Conservation (phyloP, 2,329 filamentous ascomycete species). For the Aureobasidium sp. region DNA sequence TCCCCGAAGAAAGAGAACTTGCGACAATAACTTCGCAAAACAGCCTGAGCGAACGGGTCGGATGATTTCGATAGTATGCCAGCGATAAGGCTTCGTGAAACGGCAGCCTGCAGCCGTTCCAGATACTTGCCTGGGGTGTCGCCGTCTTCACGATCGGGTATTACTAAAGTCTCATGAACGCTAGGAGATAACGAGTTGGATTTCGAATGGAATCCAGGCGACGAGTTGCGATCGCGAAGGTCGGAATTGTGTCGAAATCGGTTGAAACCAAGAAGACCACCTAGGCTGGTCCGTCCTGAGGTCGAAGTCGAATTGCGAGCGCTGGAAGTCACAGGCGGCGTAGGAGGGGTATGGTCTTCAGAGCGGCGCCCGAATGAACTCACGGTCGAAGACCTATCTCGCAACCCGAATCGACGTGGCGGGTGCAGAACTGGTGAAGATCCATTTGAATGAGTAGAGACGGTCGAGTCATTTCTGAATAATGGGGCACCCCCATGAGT, state of each 20-base stretch:
- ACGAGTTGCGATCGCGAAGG: slow-evolving; percentile 57
- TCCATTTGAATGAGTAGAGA: slow-evolving; percentile 56
- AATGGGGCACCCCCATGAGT: slow-evolving; percentile 40
- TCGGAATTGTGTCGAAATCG: slow-evolving; percentile 78
- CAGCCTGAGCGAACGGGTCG: slow-evolving; percentile 73
- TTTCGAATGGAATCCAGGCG: slow-evolving; percentile 69
- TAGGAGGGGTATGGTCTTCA: slow-evolving; percentile 60
- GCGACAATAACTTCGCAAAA: slow-evolving; percentile 89
- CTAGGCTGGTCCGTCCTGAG: slow-evolving; percentile 81
- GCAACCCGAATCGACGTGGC: slow-evolving; percentile 49
- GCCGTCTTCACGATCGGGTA: slow-evolving; percentile 75
- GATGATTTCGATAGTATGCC: slow-evolving; percentile 77
- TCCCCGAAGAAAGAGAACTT: slow-evolving; percentile 93
- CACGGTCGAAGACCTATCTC: slow-evolving; percentile 82
- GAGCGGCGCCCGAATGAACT: slow-evolving; percentile 70
- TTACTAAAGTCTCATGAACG: slow-evolving; percentile 56
- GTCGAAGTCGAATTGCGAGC: slow-evolving; percentile 73
- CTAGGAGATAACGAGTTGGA: slow-evolving; percentile 69
- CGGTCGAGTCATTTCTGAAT: slow-evolving; percentile 52
- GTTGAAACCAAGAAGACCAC: slow-evolving; percentile 71
- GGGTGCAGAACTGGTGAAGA: slow-evolving; percentile 51
- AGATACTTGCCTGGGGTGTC: slow-evolving; percentile 89
- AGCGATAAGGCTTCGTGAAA: slow-evolving; percentile 75
- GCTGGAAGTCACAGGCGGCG: slow-evolving; percentile 49
- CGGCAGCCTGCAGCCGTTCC: slow-evolving; percentile 67